Evolutionary conservation across 2,329 filamentous ascomycete genomes (phyloP).

Genomic region (Talaromyces sp.): DNA sequence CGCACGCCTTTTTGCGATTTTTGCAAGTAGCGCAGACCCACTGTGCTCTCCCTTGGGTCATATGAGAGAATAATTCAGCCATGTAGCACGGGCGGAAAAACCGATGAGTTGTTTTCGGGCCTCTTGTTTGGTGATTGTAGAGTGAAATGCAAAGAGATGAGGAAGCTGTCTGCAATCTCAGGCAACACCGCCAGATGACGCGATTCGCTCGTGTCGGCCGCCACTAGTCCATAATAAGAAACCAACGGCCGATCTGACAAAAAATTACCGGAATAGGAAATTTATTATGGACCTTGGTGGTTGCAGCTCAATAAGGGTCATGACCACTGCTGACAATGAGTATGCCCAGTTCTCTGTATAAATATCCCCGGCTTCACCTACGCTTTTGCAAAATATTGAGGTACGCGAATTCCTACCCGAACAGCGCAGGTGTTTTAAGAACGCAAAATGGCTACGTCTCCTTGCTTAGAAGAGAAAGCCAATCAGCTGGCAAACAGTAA

Average conservation of each 20-base stretch:
- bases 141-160: not conserved
- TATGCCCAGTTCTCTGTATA: not conserved
- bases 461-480: not conserved
- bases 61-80: not conserved
- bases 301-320: not conserved
- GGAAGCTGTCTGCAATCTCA: not conserved
- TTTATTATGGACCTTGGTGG: not conserved
- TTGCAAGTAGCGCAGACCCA: not conserved
- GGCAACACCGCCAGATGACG: not conserved
- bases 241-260: not conserved
- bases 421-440: not conserved
- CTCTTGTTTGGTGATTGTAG: not conserved
- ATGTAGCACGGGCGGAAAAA: not conserved
- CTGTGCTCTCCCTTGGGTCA: not conserved
- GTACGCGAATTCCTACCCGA: not conserved
- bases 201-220: not conserved
- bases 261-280: not conserved
- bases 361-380: not conserved
- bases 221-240: not conserved
- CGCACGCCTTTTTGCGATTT: constrained; percentile 2
- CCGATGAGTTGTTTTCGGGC: not conserved
- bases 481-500: not conserved
- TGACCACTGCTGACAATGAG: not conserved
- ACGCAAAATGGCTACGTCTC: not conserved
- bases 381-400: not conserved